Percentiles rank a stretch among this genome's conserved stretches.
phyloP scores from a whole-genome alignment of 2,329 filamentous ascomycete species.

The Monilinia aucupariae region DNA sequence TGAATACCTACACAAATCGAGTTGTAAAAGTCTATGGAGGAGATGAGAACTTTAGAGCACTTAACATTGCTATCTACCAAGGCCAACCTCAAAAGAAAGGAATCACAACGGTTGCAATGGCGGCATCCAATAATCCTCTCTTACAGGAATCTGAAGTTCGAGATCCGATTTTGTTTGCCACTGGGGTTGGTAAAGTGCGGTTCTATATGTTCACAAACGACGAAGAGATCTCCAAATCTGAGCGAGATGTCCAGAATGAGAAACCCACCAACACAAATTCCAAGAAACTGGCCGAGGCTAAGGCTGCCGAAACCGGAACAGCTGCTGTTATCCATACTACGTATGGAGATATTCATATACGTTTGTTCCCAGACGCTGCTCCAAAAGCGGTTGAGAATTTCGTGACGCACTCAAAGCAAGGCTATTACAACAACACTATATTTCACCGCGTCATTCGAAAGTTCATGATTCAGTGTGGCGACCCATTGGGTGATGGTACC shows the following conservation, averaged over 20 bases:
- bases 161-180: slow-evolving; percentile 82
- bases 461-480: slow-evolving; percentile 93
- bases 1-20: slow-evolving; percentile 92
- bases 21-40: slow-evolving; percentile 85
- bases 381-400: slow-evolving; percentile 98
- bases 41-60: slow-evolving; percentile 79
- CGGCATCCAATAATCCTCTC: slow-evolving; percentile 86
- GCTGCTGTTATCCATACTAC: slow-evolving; percentile 86
- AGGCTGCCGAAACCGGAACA: slow-evolving; percentile 66
- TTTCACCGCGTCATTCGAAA: slow-evolving; percentile 97
- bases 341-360: slow-evolving; percentile 87
- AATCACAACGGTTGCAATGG: slow-evolving; percentile 92
- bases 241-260: slow-evolving; percentile 91
- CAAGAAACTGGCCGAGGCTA: slow-evolving; percentile 51
- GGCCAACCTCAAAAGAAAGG: slow-evolving; percentile 93
- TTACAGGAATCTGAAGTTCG: slow-evolving; percentile 85
- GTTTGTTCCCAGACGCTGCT: slow-evolving; percentile 86
- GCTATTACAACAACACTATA: slow-evolving; percentile 96
- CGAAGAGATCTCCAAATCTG: slow-evolving; percentile 72
- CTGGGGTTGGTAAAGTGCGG: slow-evolving; percentile 78
- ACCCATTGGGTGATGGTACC: slow-evolving; percentile 82
- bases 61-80: slow-evolving; percentile 86
- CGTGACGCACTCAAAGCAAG: slow-evolving; percentile 79
- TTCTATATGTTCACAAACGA: slow-evolving; percentile 99
- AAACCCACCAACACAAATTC: slow-evolving; percentile 64